Percentiles rank a stretch among this genome's conserved stretches.
These are phyloP conservation scores for Malassezia japonica DNA, from an alignment of 1,284 basidiomycete species.

Conservation along the genomic window DNA sequence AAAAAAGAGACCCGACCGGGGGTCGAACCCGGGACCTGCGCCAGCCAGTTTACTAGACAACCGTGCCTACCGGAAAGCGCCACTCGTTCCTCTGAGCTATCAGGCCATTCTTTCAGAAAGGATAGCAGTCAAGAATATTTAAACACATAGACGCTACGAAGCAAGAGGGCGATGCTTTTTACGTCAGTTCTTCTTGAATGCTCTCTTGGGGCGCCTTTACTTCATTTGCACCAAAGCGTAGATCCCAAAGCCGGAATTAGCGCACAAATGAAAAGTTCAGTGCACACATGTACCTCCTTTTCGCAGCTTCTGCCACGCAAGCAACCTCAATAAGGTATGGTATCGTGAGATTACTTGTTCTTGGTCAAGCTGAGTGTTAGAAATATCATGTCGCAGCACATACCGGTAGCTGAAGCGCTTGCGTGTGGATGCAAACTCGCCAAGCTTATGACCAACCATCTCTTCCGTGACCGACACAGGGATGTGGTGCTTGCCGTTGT, in stretches of 20 bases:
- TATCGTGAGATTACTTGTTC: constrained; percentile 18
- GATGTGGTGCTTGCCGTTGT: constrained; percentile 84
- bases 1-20: constrained; percentile 19
- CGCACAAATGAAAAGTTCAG: too few relatives aligned
- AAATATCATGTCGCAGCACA: constrained; percentile 20
- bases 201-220: too few relatives aligned
- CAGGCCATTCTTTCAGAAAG: constrained; percentile 9
- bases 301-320: too few relatives aligned
- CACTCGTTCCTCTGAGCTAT: constrained; percentile 22
- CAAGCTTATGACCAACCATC: constrained; percentile 96
- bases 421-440: constrained; percentile 83
- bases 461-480: constrained; percentile 83
- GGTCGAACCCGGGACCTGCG: constrained; percentile 22
- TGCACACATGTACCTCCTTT: too few relatives aligned
- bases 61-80: constrained; percentile 17
- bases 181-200: too few relatives aligned
- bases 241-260: too few relatives aligned
- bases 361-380: constrained; percentile 16
- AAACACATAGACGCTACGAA: too few relatives aligned
- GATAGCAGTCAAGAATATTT: too few relatives aligned
- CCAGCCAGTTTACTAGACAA: constrained; percentile 13
- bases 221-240: too few relatives aligned
- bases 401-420: constrained; percentile 52
- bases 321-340: neutral
- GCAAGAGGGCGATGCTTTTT: too few relatives aligned